These are phyloP conservation scores for Flaveria ramosissima DNA, from an alignment of 129 eudicot genomes.

Conservation along the genomic window DNA sequence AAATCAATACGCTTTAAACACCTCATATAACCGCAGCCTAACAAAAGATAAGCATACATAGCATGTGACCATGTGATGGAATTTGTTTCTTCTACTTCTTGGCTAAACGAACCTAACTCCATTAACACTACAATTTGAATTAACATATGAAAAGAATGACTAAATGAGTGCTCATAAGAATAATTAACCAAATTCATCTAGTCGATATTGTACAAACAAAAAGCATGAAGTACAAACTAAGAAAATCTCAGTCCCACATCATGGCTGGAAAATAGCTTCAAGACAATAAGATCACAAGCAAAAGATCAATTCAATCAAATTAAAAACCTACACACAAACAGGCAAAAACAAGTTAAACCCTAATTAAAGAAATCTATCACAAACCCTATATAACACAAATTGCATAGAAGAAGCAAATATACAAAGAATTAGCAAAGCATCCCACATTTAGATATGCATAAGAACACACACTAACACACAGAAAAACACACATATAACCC, in stretches of 20 bases:
- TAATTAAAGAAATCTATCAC: neutral
- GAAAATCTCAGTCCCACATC: neutral
- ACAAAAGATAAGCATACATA: neutral
- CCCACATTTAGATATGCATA: too few species aligned
- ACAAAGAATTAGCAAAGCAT: neutral
- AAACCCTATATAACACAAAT: conserved; percentile 15
- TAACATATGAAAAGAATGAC: neutral
- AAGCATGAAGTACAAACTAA: conserved; percentile 25
- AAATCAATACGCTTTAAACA: conserved; percentile 7
- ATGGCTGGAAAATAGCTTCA: too few species aligned
- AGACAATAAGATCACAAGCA: neutral
- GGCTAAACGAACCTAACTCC: neutral
- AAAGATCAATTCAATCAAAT: neutral
- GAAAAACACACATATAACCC: conserved; percentile 33
- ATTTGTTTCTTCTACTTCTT: conserved; percentile 15
- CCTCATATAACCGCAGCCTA: conserved; percentile 13
- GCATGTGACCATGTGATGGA: conserved; percentile 23
- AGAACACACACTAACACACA: conserved; percentile 26
- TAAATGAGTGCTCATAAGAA: conserved; percentile 17
- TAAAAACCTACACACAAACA: conserved; percentile 20
- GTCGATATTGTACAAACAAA: conserved; percentile 12
- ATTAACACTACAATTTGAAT: neutral
- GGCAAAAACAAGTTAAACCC: neutral
- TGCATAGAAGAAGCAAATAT: conserved; percentile 12
- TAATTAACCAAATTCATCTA: neutral